Evolutionary conservation across 352 stramenopile genomes (phyloP).

Genomic region (Pythium aristosporum): DNA sequence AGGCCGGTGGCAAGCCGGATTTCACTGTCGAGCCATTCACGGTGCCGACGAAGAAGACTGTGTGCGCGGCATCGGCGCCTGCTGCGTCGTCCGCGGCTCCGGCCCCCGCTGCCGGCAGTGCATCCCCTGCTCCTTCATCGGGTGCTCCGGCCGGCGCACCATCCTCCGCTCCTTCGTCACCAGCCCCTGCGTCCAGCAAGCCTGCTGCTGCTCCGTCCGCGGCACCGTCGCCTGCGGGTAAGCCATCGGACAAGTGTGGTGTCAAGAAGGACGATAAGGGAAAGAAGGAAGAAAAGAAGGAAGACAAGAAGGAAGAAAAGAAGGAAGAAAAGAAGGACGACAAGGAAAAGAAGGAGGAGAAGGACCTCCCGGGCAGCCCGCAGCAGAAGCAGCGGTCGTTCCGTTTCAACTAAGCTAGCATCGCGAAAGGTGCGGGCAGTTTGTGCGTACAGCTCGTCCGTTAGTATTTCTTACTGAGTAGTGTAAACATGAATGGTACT

Average conservation of each 20-base stretch:
- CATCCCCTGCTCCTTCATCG: neutral
- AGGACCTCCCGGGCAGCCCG: too few relatives aligned
- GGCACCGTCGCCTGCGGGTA: neutral
- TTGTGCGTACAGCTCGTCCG: too few relatives aligned
- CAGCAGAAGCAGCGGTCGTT: too few relatives aligned
- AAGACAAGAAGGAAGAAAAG: neutral
- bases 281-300: constrained; percentile 5
- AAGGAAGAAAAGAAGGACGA: neutral
- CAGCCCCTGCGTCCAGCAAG: neutral
- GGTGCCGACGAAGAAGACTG: neutral
- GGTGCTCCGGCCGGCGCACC: neutral
- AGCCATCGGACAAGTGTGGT: constrained; percentile 11
- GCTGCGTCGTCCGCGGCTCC: neutral
- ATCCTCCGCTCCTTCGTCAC: neutral
- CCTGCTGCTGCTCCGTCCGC: neutral
- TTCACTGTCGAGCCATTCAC: neutral
- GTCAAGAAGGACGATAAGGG: constrained; percentile 12
- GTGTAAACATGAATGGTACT: too few relatives aligned
- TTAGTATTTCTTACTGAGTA: too few relatives aligned
- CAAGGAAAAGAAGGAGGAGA: neutral
- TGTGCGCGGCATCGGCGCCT: neutral
- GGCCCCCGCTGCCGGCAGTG: neutral
- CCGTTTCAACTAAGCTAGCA: too few relatives aligned
- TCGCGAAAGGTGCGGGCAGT: too few relatives aligned
- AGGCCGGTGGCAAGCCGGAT: constrained; percentile 11